phyloP scores from a whole-genome alignment of 192 early-diverging fungal species.

The Podila verticillata region DNA sequence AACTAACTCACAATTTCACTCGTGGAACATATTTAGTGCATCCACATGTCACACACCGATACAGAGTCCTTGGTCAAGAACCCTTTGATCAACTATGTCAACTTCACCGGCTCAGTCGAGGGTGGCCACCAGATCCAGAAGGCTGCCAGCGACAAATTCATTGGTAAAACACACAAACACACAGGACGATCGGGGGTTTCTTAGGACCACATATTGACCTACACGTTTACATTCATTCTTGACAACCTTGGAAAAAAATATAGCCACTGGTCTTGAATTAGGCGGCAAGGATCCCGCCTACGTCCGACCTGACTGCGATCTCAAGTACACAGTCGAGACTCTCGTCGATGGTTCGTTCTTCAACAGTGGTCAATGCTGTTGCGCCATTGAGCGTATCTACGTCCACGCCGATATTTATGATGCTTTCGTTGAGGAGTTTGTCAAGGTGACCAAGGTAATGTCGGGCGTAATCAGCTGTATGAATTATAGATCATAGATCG shows the following conservation, averaged over 20 bases:
- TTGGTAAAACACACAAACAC: conserved; percentile 65
- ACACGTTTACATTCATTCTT: background rate
- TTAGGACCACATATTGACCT: background rate
- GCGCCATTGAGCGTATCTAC: conserved; percentile 82
- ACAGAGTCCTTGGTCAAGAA: conserved; percentile 63
- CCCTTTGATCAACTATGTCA: conserved; percentile 70
- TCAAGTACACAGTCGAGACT: conserved; percentile 77
- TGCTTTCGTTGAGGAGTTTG: conserved; percentile 70
- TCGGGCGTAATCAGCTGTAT: no score
- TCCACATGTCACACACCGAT: conserved; percentile 60
- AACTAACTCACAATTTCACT: conserved; percentile 12
- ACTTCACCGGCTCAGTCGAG: conserved; percentile 83
- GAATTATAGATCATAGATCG: background rate
- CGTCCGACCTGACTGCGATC: conserved; percentile 75
- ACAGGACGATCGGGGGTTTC: background rate
- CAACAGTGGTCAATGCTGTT: conserved; percentile 87
- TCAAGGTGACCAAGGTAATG: conserved; percentile 60
- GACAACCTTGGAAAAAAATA: background rate
- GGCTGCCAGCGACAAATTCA: conserved; percentile 64
- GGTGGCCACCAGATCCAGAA: conserved; percentile 72
- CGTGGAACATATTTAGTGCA: conserved; percentile 49
- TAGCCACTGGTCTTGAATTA: conserved; percentile 78
- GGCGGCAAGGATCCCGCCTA: conserved; percentile 91
- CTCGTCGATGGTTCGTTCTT: conserved; percentile 85
- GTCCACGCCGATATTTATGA: conserved; percentile 81